Percentiles rank a stretch among this genome's conserved stretches.
These are phyloP conservation scores for Echinochloa phyllopogon DNA, from an alignment of 176 grass and related monocot species.

Conservation along the genomic window DNA sequence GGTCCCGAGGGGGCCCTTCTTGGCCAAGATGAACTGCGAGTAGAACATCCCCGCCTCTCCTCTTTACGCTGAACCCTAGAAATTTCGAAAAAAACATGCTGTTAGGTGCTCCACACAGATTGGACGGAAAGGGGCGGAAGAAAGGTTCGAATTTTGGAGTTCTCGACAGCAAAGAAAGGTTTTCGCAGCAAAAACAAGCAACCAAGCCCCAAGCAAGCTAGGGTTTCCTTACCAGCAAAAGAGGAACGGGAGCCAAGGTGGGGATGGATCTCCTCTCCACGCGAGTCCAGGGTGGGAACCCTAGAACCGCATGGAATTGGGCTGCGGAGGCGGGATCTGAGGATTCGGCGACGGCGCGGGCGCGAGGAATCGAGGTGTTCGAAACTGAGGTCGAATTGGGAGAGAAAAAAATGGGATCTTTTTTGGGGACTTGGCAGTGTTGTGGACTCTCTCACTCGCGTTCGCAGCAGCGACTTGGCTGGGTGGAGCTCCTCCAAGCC, in stretches of 20 bases:
- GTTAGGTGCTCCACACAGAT: constrained; percentile 17
- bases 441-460: constrained; percentile 35
- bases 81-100: neutral
- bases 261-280: constrained; percentile 4
- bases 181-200: neutral
- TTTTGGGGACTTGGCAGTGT: constrained; percentile 12
- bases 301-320: constrained; percentile 32
- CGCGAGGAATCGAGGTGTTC: constrained; percentile 27
- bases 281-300: neutral
- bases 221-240: neutral
- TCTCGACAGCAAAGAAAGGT: neutral
- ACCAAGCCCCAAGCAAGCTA: constrained; percentile 30
- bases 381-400: constrained; percentile 19
- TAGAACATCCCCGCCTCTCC: constrained; percentile 83
- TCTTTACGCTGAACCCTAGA: constrained; percentile 46
- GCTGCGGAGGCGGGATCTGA: constrained; percentile 36
- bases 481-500: neutral
- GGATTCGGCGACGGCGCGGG: constrained; percentile 10
- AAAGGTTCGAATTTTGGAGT: neutral
- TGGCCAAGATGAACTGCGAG: constrained; percentile 99
- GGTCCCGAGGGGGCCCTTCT: constrained; percentile 97
- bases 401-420: constrained; percentile 44
- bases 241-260: neutral
- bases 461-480: neutral
- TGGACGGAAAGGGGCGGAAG: neutral